A percentile compares a stretch with the other conserved stretches of the same genome.
Conservation (phyloP, 1,139 yeast genomes). For the Meyerozyma carpophila region DNA sequence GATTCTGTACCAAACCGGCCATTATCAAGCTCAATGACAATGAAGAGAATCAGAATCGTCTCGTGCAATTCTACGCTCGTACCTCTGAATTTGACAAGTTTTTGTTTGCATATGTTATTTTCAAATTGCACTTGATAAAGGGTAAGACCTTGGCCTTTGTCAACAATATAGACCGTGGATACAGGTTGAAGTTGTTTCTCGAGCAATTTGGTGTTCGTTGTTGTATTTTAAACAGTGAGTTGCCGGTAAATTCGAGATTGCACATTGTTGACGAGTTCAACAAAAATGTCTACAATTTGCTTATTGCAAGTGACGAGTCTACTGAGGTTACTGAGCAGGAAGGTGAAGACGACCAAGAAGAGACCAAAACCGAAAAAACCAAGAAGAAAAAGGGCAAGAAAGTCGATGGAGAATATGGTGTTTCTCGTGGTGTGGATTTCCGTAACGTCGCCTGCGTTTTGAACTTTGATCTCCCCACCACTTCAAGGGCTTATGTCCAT, state of each 20-base stretch:
- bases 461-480: constrained; percentile 89
- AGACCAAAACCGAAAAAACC: constrained; percentile 13
- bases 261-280: constrained; percentile 96
- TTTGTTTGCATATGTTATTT: constrained; percentile 81
- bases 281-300: constrained; percentile 76
- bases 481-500: constrained; percentile 87
- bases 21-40: constrained; percentile 66
- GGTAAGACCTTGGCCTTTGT: constrained; percentile 92
- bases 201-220: constrained; percentile 93
- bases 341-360: constrained; percentile 21
- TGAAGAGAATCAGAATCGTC: constrained; percentile 53
- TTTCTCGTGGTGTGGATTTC: constrained; percentile 96
- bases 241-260: constrained; percentile 87
- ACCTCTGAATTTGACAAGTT: constrained; percentile 91
- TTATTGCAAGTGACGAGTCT: constrained; percentile 94
- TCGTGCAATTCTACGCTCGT: constrained; percentile 81
- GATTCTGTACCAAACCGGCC: constrained; percentile 84
- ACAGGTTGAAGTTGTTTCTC: constrained; percentile 80
- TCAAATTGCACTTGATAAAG: constrained; percentile 80
- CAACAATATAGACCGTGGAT: constrained; percentile 92
- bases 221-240: constrained; percentile 85
- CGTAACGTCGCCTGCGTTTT: constrained; percentile 93
- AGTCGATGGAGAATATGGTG: constrained; percentile 79
- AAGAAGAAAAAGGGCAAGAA: constrained; percentile 29
- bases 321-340: constrained; percentile 46